phyloP scores from a whole-genome alignment of 768 basidiomycete species.

The Leucocoprinus leucothites region DNA sequence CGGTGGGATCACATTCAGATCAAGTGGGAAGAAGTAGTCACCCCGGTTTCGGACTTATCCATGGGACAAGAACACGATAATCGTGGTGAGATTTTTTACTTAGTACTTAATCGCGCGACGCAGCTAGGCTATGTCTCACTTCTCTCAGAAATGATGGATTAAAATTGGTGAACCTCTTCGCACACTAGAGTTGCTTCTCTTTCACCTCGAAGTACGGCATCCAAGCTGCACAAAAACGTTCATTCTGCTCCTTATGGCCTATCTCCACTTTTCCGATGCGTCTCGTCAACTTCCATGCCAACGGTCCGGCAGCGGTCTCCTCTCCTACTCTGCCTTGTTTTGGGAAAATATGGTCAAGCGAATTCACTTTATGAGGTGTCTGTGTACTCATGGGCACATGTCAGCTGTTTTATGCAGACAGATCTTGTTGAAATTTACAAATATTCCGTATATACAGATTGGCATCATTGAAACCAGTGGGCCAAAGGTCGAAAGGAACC shows the following conservation, averaged over 20 bases:
- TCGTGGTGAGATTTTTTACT: background rate
- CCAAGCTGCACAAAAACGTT: slow-evolving; percentile 1
- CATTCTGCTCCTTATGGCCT: background rate
- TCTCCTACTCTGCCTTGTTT: too few relatives aligned
- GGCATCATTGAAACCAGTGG: too few relatives aligned
- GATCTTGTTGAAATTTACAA: too few relatives aligned
- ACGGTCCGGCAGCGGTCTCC: background rate
- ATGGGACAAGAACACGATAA: background rate
- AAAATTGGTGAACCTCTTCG: background rate
- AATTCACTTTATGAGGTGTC: too few relatives aligned
- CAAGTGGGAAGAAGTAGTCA: background rate
- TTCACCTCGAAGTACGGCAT: background rate
- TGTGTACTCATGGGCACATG: too few relatives aligned
- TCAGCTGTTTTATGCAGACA: too few relatives aligned
- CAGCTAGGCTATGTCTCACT: too few relatives aligned
- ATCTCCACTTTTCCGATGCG: background rate
- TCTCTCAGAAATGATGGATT: background rate
- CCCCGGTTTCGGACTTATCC: background rate
- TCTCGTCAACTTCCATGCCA: slow-evolving; percentile 2
- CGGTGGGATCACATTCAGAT: background rate
- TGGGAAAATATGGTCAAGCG: too few relatives aligned
- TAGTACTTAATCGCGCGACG: too few relatives aligned
- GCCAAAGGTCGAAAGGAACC: too few relatives aligned
- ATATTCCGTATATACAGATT: too few relatives aligned
- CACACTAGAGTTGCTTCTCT: background rate